Percentiles rank a stretch among this genome's conserved stretches.
Conservation (phyloP, 768 basidiomycete species). For the Saitozyma podzolica region DNA sequence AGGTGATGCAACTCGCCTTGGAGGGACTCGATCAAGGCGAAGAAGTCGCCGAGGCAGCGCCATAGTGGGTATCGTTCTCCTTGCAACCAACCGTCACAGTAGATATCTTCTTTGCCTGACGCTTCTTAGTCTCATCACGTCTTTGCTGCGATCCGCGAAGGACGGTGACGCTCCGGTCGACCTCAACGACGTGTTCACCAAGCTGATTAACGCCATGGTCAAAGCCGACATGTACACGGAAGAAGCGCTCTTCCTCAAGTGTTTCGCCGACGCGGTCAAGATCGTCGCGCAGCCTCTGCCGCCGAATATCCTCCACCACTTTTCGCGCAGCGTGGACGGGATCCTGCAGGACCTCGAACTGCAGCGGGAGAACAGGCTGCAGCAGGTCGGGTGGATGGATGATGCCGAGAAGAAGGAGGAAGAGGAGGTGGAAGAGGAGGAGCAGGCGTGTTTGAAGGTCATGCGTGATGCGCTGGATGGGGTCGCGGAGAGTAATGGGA, state of each 20-base stretch:
- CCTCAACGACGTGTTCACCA: constrained; percentile 17
- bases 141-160: constrained; percentile 29
- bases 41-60: constrained; percentile 27
- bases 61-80: not conserved
- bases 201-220: constrained; percentile 16
- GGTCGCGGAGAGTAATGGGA: no score
- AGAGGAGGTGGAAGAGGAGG: constrained; percentile 18
- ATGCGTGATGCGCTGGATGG: constrained; percentile 11
- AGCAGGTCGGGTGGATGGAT: constrained; percentile 20
- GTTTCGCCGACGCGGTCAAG: not conserved
- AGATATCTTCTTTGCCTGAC: not conserved
- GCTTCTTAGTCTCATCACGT: constrained; percentile 18
- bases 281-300: constrained; percentile 2
- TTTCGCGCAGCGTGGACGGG: not conserved
- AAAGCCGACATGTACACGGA: constrained; percentile 15
- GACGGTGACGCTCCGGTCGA: constrained; percentile 10
- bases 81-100: not conserved
- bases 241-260: constrained; percentile 7
- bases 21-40: constrained; percentile 24
- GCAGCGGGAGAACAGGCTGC: constrained; percentile 11
- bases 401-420: constrained; percentile 14
- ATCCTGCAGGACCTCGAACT: constrained; percentile 10
- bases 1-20: constrained; percentile 23
- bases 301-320: not conserved
- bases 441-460: constrained; percentile 12